Evolutionary conservation across 2,329 filamentous ascomycete genomes (phyloP).

Genomic region (Claviceps monticola): DNA sequence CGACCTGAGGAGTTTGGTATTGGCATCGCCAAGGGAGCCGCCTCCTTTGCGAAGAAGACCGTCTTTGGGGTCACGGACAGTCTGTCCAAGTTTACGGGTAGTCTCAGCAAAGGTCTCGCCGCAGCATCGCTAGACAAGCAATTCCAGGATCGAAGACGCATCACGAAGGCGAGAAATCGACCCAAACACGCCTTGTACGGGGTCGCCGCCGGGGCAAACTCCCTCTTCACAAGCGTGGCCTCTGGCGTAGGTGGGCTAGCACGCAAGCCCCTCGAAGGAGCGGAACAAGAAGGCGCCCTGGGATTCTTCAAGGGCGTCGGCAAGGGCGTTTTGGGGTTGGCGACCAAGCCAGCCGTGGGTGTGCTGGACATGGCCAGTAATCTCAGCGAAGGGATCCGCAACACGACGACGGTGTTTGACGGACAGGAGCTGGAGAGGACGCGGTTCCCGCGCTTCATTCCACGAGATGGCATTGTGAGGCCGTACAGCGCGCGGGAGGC

Average conservation of each 20-base stretch:
- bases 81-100: conserved; percentile 94
- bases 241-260: conserved; percentile 89
- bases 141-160: conserved; percentile 91
- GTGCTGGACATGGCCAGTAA: conserved; percentile 96
- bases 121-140: conserved; percentile 96
- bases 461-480: conserved; percentile 81
- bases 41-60: conserved; percentile 95
- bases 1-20: conserved; percentile 87
- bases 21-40: conserved; percentile 91
- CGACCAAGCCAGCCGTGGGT: conserved; percentile 92
- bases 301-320: conserved; percentile 97
- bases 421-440: conserved; percentile 88
- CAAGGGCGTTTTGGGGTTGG: conserved; percentile 85
- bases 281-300: conserved; percentile 83
- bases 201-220: conserved; percentile 89
- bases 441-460: conserved; percentile 84
- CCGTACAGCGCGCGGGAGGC: conserved; percentile 92
- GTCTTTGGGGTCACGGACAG: conserved; percentile 96
- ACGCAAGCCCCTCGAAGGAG: conserved; percentile 85
- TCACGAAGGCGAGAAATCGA: conserved; percentile 81
- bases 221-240: conserved; percentile 80
- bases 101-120: conserved; percentile 89
- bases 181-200: conserved; percentile 97
- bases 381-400: conserved; percentile 91
- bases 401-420: conserved; percentile 97